Evolutionary conservation across 192 early-diverging fungal genomes (phyloP).

Genomic region (Radiomyces spectabilis): DNA sequence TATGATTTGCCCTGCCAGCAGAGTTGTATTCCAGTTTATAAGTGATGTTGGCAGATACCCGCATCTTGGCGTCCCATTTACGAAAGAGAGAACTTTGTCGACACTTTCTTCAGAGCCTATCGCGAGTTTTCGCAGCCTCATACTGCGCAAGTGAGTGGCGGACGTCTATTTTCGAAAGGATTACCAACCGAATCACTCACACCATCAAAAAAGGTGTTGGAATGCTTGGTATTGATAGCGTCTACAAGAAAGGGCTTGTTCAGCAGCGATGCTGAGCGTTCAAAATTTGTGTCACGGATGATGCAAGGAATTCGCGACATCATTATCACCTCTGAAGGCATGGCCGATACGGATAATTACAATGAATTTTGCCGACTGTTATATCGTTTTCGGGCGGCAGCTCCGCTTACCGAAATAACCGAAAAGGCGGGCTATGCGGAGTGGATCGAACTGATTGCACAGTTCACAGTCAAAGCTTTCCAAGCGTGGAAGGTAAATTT

Average conservation of each 20-base stretch:
- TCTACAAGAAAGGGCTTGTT: slow-evolving; percentile 83
- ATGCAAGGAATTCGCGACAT: slow-evolving; percentile 66
- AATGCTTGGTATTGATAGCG: slow-evolving; percentile 70
- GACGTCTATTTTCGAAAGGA: too few relatives aligned
- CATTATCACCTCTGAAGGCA: slow-evolving; percentile 45
- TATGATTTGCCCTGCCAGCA: slow-evolving; percentile 14
- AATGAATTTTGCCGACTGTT: slow-evolving; percentile 83
- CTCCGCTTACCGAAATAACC: slow-evolving; percentile 74
- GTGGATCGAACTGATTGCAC: slow-evolving; percentile 55
- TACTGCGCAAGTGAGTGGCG: slow-evolving; percentile 38
- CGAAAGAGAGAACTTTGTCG: slow-evolving; percentile 62
- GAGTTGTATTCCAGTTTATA: too few relatives aligned
- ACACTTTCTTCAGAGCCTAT: slow-evolving; percentile 66
- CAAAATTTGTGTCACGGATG: slow-evolving; percentile 58
- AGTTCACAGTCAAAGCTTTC: slow-evolving; percentile 61
- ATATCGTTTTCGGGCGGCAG: slow-evolving; percentile 72
- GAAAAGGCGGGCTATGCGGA: slow-evolving; percentile 60
- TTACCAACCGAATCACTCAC: too few relatives aligned
- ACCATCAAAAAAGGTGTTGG: too few relatives aligned
- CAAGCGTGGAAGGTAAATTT: slow-evolving; percentile 48
- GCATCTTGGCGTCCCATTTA: slow-evolving; percentile 71
- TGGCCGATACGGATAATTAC: slow-evolving; percentile 73
- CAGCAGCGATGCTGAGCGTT: slow-evolving; percentile 64
- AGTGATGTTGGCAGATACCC: slow-evolving; percentile 68
- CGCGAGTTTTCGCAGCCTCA: slow-evolving; percentile 46